phyloP scores from a whole-genome alignment of 208 protist species.

The Acanthamoeba rhysodes region DNA sequence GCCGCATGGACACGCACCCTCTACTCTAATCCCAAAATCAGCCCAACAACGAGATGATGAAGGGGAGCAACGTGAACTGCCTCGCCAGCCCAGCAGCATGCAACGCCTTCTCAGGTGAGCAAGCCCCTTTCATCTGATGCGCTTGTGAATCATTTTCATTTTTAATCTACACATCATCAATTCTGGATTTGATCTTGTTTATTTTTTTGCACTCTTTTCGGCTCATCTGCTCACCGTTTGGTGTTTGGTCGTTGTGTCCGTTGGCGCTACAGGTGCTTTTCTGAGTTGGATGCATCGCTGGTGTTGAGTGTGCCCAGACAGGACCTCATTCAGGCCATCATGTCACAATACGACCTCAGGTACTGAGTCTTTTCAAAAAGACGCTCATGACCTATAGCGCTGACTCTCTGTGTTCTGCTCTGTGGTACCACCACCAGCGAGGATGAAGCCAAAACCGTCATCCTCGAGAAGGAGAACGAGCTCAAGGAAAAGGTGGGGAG shows the following conservation, averaged over 20 bases:
- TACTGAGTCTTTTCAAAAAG: too few species aligned
- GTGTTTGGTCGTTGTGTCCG: too few species aligned
- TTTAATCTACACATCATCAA: background rate
- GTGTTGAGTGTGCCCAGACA: constrained; percentile 15
- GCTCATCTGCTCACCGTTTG: too few species aligned
- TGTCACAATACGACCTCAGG: constrained; percentile 41
- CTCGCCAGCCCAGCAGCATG: constrained; percentile 22
- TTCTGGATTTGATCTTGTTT: too few species aligned
- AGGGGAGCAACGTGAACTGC: background rate
- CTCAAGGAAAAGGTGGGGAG: constrained; percentile 22
- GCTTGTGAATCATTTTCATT: background rate
- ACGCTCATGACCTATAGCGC: too few species aligned
- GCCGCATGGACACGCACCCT: background rate
- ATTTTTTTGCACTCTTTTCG: too few species aligned
- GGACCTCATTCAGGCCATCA: constrained; percentile 35
- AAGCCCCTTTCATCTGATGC: background rate
- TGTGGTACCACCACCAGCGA: background rate
- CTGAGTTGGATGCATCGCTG: constrained; percentile 48
- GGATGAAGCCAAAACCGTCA: constrained; percentile 15
- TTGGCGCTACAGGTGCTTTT: background rate
- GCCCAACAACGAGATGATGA: background rate
- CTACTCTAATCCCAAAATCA: too few species aligned
- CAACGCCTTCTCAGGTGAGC: constrained; percentile 10
- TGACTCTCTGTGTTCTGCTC: background rate
- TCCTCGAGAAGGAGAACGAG: constrained; percentile 59